Percentiles rank a stretch among this genome's conserved stretches.
These are phyloP conservation scores for Drosera spatulata DNA, from an alignment of 179 eudicot genomes.

Conservation along the genomic window DNA sequence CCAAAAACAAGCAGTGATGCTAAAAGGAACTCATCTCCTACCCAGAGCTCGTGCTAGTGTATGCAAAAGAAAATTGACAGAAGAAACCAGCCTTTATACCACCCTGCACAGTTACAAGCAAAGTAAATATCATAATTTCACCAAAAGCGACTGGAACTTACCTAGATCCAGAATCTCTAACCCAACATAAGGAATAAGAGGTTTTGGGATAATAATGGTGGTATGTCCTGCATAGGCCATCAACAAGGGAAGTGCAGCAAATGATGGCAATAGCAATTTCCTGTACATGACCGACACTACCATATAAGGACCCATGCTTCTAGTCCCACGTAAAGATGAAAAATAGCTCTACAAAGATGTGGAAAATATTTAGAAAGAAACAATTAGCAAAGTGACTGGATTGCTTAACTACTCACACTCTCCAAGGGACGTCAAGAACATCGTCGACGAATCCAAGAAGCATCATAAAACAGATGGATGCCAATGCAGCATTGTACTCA, in stretches of 20 bases:
- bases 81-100: too few relatives aligned
- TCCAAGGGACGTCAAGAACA: slow-evolving; percentile 95
- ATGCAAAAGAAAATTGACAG: too few relatives aligned
- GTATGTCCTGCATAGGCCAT: slow-evolving; percentile 99
- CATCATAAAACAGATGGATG: slow-evolving; percentile 91
- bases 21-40: too few relatives aligned
- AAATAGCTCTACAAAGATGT: not conserved
- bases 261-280: slow-evolving; percentile 78
- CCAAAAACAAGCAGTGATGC: too few relatives aligned
- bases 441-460: slow-evolving; percentile 93
- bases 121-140: too few relatives aligned
- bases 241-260: slow-evolving; percentile 92
- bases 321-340: not conserved
- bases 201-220: slow-evolving; percentile 83
- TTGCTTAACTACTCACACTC: slow-evolving; percentile 67
- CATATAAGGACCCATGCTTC: slow-evolving; percentile 5
- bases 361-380: not conserved
- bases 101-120: too few relatives aligned
- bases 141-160: slow-evolving; percentile 12
- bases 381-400: too few relatives aligned
- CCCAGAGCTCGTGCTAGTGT: too few relatives aligned
- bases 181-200: slow-evolving; percentile 69
- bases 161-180: slow-evolving; percentile 78
- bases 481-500: slow-evolving; percentile 94
- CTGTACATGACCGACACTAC: slow-evolving; percentile 35